Evolutionary conservation across 306 rosid species (phyloP).

Genomic region (Gillenia trifoliata): DNA sequence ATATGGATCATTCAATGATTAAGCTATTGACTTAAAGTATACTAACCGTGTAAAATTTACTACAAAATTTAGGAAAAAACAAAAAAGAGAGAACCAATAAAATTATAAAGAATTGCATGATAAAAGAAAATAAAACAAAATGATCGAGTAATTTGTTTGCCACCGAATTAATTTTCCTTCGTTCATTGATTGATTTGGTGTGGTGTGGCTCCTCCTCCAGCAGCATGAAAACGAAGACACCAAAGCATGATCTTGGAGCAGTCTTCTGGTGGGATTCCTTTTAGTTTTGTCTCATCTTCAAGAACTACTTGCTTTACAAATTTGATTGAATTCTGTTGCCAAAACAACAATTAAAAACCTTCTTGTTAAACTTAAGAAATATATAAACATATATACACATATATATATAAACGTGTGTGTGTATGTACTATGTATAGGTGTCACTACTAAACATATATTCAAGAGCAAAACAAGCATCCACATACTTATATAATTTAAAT

Average conservation of each 20-base stretch:
- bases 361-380: not conserved
- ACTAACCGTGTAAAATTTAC: not conserved
- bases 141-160: not conserved
- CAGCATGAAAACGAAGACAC: slow-evolving; percentile 46
- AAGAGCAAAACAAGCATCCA: not conserved
- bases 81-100: slow-evolving; percentile 5
- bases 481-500: not conserved
- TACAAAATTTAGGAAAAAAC: not conserved
- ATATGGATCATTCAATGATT: not conserved
- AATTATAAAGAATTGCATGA: not conserved
- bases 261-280: slow-evolving; percentile 76
- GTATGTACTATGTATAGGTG: too few relatives aligned
- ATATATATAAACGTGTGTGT: too few relatives aligned
- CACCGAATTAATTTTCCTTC: not conserved
- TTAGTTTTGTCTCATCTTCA: slow-evolving; percentile 80
- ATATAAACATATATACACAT: not conserved
- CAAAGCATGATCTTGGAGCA: slow-evolving; percentile 88
- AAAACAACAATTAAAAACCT: not conserved
- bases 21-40: not conserved
- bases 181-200: slow-evolving; percentile 28
- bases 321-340: slow-evolving; percentile 66
- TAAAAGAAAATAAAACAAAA: not conserved
- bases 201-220: not conserved
- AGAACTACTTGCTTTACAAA: slow-evolving; percentile 93
- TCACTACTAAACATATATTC: not conserved